Percentiles rank a stretch among this genome's conserved stretches.
phyloP scores from a whole-genome alignment of 2,329 filamentous ascomycete species.

The Pezicula neosporulosa region DNA sequence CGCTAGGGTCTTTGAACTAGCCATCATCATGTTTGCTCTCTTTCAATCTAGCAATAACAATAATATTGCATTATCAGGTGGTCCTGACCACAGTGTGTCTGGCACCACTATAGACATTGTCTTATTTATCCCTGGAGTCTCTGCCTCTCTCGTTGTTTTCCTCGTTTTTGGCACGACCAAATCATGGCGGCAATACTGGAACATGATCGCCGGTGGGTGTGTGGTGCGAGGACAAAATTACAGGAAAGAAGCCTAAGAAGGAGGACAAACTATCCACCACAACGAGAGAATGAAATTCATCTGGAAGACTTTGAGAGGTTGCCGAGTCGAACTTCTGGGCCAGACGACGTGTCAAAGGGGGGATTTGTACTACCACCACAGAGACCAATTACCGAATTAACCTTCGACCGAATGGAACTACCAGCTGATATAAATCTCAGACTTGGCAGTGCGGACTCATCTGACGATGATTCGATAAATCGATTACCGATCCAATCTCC shows the following conservation, averaged over 20 bases:
- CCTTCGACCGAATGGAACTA: too few relatives aligned
- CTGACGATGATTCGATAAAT: too few relatives aligned
- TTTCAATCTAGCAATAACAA: constrained; percentile 28
- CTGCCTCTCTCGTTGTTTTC: constrained; percentile 33
- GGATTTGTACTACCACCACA: too few relatives aligned
- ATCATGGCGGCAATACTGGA: constrained; percentile 26
- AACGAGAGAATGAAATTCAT: too few relatives aligned
- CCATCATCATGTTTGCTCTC: constrained; percentile 36
- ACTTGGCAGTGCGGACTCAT: too few relatives aligned
- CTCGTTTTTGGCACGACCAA: constrained; percentile 39
- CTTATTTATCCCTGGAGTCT: constrained; percentile 36
- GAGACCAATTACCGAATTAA: too few relatives aligned
- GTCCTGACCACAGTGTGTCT: constrained; percentile 30
- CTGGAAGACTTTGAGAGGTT: constrained; percentile 12
- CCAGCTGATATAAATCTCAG: too few relatives aligned
- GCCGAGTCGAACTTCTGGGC: constrained; percentile 5
- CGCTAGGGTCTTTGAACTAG: constrained; percentile 32
- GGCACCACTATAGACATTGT: constrained; percentile 29
- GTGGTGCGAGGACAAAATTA: constrained; percentile 10
- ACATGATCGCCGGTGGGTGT: constrained; percentile 18
- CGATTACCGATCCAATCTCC: too few relatives aligned
- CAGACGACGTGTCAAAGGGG: constrained; percentile 4
- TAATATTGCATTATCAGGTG: constrained; percentile 20
- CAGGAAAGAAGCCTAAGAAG: neutral
- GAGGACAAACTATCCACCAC: constrained; percentile 2